Evolutionary conservation across 345 rosid genomes (phyloP), one percentile per base, ranked within the genome.

Genomic region (Abelmoschus esculentus): DNA sequence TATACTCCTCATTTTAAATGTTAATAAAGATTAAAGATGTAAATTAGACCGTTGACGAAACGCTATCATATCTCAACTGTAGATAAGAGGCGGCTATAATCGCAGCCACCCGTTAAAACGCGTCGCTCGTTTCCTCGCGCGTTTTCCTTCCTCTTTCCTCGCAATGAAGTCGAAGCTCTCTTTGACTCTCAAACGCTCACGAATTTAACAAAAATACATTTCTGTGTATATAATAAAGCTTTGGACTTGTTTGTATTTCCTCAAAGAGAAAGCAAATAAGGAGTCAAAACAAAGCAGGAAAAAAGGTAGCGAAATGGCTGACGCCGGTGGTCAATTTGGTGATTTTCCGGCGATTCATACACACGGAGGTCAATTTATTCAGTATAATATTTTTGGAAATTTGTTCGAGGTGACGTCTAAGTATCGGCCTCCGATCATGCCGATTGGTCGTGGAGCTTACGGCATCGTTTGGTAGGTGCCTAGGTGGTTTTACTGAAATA

Each of bases 381-480:
- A 86, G 74, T 85, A 92, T 77, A 78, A 85, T 79, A 89, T 95
- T 73, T 92, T 90, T 78, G 98, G 96, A 14, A 92, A 89, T 77
- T 31, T 73, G 13, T 92, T 96, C 36, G 97, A 96, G 72, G 81
- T 90, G 73, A 87, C 99, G 17, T 59, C 92, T 67, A 95, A 91
- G 82, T 95, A 95, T 77, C 90, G 85, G 57, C 86, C 96, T 72
- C 98, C 99, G 77, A 96, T 96, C 81, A 77, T 71, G 74, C 98
- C 99, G 9, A 89, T 96, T 74, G 99, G 99, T 9, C 97, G 98
- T 7, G 98, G 98, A 52, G 99, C 99, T 4, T 96, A 92, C 66
- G 98, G 98, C 28, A 90, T 96, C 83, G 98, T 96, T 72, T 96
- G 99, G 99, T 96, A 70, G 8, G 58, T 28, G 8, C 15, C 7